Evolutionary conservation across 1,284 basidiomycete species (phyloP).

Genomic region (Cryptococcus depauperatus): DNA sequence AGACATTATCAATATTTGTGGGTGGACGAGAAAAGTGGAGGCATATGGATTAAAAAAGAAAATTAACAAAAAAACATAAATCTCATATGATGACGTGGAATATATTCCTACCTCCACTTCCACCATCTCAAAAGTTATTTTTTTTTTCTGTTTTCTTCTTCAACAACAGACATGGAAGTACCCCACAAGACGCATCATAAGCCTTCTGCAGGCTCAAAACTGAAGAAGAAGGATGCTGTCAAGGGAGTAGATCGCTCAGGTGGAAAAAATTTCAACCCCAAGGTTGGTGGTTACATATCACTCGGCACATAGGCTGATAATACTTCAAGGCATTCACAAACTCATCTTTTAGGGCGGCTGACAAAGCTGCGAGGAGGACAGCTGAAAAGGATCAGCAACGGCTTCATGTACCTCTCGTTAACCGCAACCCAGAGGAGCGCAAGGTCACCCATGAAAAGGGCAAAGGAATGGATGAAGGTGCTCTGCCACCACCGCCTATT

Average conservation of each 20-base stretch:
- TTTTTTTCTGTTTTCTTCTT: no score
- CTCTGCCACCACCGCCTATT: conserved; percentile 71
- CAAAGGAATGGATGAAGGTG: conserved; percentile 41
- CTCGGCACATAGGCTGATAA: background rate
- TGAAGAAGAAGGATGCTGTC: conserved; percentile 61
- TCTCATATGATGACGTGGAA: background rate
- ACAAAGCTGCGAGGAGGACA: conserved; percentile 79
- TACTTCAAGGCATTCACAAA: conserved; percentile 69
- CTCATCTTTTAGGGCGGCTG: conserved; percentile 76
- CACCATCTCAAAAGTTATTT: no score
- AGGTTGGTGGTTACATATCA: conserved; percentile 54
- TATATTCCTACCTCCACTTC: background rate
- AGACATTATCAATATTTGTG: no score
- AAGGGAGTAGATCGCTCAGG: conserved; percentile 56
- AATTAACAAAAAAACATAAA: no score
- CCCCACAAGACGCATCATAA: conserved; percentile 69
- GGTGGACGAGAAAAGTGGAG: no score
- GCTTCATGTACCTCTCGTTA: conserved; percentile 90
- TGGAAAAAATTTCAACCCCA: conserved; percentile 73
- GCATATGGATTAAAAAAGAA: no score
- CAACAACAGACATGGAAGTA: no score
- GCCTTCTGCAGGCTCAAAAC: conserved; percentile 62
- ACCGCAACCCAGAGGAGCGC: conserved; percentile 80
- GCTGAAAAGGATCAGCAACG: conserved; percentile 90
- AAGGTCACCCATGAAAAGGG: conserved; percentile 42